Evolutionary conservation across 2,329 filamentous ascomycete species (phyloP).

Genomic region (Aspergillus quadricinctus): DNA sequence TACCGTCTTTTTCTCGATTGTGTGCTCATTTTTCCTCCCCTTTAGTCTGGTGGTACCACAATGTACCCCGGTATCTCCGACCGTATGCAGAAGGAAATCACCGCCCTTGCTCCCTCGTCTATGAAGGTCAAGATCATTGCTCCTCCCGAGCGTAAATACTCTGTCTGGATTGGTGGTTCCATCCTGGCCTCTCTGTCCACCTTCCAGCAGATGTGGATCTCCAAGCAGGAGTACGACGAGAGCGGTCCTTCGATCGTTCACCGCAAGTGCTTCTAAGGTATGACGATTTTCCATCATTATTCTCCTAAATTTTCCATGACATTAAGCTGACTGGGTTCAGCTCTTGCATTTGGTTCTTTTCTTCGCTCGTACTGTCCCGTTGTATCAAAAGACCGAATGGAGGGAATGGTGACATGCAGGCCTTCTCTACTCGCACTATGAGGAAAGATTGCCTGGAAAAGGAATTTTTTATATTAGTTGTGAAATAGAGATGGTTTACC

Average conservation of each 20-base stretch:
- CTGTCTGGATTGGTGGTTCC: conserved; percentile 99
- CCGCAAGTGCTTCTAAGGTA: conserved; percentile 99
- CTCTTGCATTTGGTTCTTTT: conserved; percentile 27
- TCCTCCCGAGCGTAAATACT: conserved; percentile 99
- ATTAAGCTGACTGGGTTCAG: conserved; percentile 1
- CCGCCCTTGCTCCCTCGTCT: conserved; percentile 94
- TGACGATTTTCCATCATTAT: not conserved
- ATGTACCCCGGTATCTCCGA: conserved; percentile 99
- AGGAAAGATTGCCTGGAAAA: conserved; percentile 38
- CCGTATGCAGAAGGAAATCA: conserved; percentile 99
- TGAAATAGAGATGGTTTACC: conserved; percentile 37
- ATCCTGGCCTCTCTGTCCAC: conserved; percentile 98
- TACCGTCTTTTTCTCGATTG: not conserved
- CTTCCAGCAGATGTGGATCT: conserved; percentile 99
- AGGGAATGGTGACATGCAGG: conserved; percentile 34
- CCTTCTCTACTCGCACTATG: conserved; percentile 38
- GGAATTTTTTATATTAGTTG: conserved; percentile 35
- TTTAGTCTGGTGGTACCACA: conserved; percentile 97
- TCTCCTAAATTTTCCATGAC: not conserved
- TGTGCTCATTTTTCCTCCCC: not conserved
- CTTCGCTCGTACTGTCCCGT: conserved; percentile 38
- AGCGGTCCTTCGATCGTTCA: conserved; percentile 98
- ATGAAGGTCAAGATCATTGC: conserved; percentile 99
- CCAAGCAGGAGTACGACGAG: conserved; percentile 99
- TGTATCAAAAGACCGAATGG: conserved; percentile 40